These are phyloP conservation scores for Ogataea parapolymorpha DNA, from an alignment of 805 yeast genomes.

Conservation along the genomic window DNA sequence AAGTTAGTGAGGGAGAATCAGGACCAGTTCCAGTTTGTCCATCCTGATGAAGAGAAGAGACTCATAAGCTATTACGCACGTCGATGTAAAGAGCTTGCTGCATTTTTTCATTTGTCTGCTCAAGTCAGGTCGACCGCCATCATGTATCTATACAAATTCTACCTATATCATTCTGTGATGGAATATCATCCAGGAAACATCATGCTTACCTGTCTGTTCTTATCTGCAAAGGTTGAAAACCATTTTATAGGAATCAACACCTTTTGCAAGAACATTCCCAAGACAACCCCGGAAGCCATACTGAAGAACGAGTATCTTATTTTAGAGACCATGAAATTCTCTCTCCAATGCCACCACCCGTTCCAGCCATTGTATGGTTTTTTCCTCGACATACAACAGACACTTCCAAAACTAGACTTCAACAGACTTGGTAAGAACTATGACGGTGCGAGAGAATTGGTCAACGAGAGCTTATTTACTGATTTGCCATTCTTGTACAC, in stretches of 20 bases:
- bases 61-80: constrained; percentile 70
- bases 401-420: constrained; percentile 46
- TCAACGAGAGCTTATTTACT: constrained; percentile 66
- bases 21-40: constrained; percentile 41
- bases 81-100: constrained; percentile 66
- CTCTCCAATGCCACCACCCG: constrained; percentile 85
- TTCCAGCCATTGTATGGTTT: constrained; percentile 90
- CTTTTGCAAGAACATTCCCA: constrained; percentile 68
- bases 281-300: constrained; percentile 63
- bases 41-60: constrained; percentile 65
- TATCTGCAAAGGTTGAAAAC: constrained; percentile 93
- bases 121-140: constrained; percentile 88
- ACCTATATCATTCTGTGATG: constrained; percentile 76
- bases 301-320: constrained; percentile 77
- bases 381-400: constrained; percentile 80
- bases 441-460: constrained; percentile 63
- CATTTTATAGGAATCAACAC: constrained; percentile 81
- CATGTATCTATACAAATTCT: constrained; percentile 77
- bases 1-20: constrained; percentile 16
- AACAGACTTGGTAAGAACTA: constrained; percentile 64
- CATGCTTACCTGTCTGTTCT: constrained; percentile 74
- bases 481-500: constrained; percentile 77
- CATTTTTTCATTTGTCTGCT: constrained; percentile 76
- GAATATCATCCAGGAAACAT: constrained; percentile 83
- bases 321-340: constrained; percentile 70